Conservation (phyloP, 345 rosid species). For the Erucastrum elatum region DNA sequence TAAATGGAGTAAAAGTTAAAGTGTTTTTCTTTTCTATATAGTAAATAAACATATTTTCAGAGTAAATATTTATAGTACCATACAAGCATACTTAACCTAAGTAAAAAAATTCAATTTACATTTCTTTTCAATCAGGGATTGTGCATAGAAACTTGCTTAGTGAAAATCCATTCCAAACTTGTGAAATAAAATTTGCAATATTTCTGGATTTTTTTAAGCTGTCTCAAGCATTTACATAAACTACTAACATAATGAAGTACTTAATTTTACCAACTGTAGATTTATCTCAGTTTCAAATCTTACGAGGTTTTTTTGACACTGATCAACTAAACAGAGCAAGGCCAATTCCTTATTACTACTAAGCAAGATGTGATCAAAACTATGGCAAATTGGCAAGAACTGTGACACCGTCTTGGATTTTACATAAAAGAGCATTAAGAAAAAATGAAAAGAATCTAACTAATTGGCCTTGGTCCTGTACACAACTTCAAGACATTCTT, state of each 20-base stretch:
- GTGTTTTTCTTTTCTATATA: too few relatives aligned
- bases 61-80: too few relatives aligned
- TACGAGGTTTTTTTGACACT: not conserved
- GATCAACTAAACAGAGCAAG: not conserved
- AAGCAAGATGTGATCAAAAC: not conserved
- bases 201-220: not conserved
- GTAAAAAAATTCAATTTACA: too few relatives aligned
- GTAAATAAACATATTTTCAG: too few relatives aligned
- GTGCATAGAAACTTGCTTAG: too few relatives aligned
- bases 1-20: too few relatives aligned
- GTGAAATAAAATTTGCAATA: not conserved
- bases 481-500: constrained; percentile 76
- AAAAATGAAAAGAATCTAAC: constrained; percentile 24
- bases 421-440: constrained; percentile 22
- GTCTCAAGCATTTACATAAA: not conserved
- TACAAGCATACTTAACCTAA: too few relatives aligned
- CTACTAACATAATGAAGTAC: not conserved
- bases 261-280: constrained; percentile 4
- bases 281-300: not conserved
- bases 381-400: not conserved
- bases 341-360: not conserved
- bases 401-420: constrained; percentile 15
- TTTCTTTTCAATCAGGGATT: too few relatives aligned
- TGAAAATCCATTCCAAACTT: constrained; percentile 41
- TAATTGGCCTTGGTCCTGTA: constrained; percentile 47